Percentiles rank a stretch among this genome's conserved stretches.
Evolutionary conservation across 1,284 basidiomycete species (phyloP).

Genomic region (Golubevia pallescens): DNA sequence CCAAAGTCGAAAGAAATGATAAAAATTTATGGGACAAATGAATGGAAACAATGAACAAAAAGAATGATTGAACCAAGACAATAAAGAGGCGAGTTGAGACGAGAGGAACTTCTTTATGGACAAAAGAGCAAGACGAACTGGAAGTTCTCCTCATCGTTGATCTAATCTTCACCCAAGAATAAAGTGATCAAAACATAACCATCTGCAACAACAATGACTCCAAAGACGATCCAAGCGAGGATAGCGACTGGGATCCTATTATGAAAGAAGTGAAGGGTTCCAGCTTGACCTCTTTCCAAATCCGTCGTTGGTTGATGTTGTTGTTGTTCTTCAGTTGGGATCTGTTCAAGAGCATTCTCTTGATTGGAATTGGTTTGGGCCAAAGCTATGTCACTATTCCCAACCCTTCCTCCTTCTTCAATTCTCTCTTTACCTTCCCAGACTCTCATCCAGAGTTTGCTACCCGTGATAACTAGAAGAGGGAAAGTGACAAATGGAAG

Average conservation of each 20-base stretch:
- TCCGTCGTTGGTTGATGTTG: neutral
- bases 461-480: slow-evolving; percentile 41
- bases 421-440: slow-evolving; percentile 4
- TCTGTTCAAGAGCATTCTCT: neutral
- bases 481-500: slow-evolving; percentile 70
- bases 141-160: no score
- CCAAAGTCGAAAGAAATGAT: no score
- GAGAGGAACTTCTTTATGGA: no score
- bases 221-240: slow-evolving; percentile 12
- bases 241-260: slow-evolving; percentile 7
- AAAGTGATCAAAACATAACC: slow-evolving; percentile 9
- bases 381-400: neutral
- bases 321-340: neutral
- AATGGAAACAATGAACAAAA: no score
- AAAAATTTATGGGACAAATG: no score
- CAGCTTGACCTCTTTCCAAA: neutral
- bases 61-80: no score
- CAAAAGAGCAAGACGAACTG: no score
- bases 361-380: neutral
- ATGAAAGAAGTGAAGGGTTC: slow-evolving; percentile 7
- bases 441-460: slow-evolving; percentile 35
- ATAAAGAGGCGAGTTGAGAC: no score
- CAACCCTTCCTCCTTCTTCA: neutral
- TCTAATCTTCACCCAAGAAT: neutral
- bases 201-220: slow-evolving; percentile 12